Conservation (phyloP, 106 monocot genomes). For the Ottelia alismoides region DNA sequence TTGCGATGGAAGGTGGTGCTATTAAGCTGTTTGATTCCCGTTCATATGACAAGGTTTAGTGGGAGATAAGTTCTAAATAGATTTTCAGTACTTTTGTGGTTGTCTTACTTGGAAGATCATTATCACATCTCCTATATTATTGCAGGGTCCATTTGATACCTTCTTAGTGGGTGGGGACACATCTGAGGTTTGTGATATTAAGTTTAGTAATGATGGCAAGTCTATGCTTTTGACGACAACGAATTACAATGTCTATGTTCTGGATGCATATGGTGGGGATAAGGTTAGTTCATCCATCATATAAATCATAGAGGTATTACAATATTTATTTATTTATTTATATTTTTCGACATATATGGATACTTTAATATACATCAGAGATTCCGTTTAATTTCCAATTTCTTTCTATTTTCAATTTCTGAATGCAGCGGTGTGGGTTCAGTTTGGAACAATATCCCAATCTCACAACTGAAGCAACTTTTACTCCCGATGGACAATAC, state of each 20-base stretch:
- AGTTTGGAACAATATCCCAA: slow-evolving; percentile 75
- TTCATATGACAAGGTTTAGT: slow-evolving; percentile 85
- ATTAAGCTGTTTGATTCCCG: slow-evolving; percentile 98
- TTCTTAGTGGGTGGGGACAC: slow-evolving; percentile 99
- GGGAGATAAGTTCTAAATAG: neutral
- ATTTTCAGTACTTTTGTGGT: neutral
- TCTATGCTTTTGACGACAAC: slow-evolving; percentile 98
- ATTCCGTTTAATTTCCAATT: too few species aligned
- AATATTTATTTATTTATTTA: too few species aligned
- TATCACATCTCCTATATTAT: slow-evolving; percentile 6
- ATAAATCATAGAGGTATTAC: too few species aligned
- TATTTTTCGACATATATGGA: too few species aligned
- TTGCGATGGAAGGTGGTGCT: slow-evolving; percentile 99
- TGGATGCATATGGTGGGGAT: slow-evolving; percentile 95
- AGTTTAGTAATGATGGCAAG: slow-evolving; percentile 98
- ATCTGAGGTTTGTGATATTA: slow-evolving; percentile 97
- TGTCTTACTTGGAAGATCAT: neutral
- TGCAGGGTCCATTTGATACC: slow-evolving; percentile 97
- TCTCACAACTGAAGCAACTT: slow-evolving; percentile 71
- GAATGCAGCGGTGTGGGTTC: slow-evolving; percentile 77
- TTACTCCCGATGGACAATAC: slow-evolving; percentile 95
- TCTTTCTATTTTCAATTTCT: too few species aligned
- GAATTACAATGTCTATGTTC: slow-evolving; percentile 82
- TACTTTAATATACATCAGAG: too few species aligned
- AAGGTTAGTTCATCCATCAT: slow-evolving; percentile 40